These are phyloP conservation scores for Ceratocystis eucalypticola DNA, from an alignment of 2,329 filamentous ascomycete species.

Conservation along the genomic window DNA sequence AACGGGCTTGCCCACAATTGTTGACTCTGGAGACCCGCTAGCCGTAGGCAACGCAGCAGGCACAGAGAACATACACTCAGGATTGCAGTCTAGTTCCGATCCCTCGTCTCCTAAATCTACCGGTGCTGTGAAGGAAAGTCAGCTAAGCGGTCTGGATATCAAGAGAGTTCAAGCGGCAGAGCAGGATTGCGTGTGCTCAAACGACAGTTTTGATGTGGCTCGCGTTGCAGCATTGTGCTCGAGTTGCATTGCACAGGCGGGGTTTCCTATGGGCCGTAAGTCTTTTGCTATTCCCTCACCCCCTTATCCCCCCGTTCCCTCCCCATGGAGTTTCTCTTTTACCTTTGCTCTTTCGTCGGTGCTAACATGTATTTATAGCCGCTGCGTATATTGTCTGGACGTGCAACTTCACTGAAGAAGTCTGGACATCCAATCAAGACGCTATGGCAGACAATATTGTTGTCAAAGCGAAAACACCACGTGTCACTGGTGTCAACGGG, in stretches of 20 bases:
- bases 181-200: constrained; percentile 28
- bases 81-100: background rate
- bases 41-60: constrained; percentile 20
- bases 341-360: background rate
- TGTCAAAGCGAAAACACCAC: constrained; percentile 27
- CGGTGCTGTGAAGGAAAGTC: constrained; percentile 8
- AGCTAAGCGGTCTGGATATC: constrained; percentile 21
- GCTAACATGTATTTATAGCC: constrained; percentile 22
- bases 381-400: constrained; percentile 27
- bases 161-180: constrained; percentile 24
- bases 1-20: constrained; percentile 12
- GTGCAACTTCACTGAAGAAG: constrained; percentile 26
- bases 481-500: constrained; percentile 20
- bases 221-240: constrained; percentile 29
- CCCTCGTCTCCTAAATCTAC: background rate
- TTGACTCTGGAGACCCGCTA: constrained; percentile 16
- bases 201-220: constrained; percentile 31
- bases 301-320: background rate
- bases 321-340: background rate
- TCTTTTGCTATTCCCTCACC: constrained; percentile 3
- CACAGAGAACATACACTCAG: background rate
- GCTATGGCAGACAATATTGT: constrained; percentile 25
- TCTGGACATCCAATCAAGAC: constrained; percentile 26
- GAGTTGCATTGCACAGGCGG: constrained; percentile 28
- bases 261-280: constrained; percentile 27